Evolutionary conservation across 2,329 filamentous ascomycete species (phyloP).

Genomic region (Colletotrichum neosansevieriae): DNA sequence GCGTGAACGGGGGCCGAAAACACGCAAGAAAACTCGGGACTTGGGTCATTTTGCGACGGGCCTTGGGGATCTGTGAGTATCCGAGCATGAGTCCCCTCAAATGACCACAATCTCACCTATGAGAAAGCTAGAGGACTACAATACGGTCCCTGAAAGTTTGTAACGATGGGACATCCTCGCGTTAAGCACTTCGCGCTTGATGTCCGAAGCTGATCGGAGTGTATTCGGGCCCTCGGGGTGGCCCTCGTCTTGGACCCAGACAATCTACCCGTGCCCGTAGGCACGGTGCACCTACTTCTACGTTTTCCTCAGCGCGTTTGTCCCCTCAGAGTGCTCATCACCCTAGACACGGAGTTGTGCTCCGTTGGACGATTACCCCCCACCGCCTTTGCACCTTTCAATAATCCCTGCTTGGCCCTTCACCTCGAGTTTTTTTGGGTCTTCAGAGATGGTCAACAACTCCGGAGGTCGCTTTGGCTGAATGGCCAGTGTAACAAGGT

Average conservation of each 20-base stretch:
- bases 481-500: constrained; percentile 4
- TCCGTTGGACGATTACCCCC: neutral
- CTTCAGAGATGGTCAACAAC: neutral
- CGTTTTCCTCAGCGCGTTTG: neutral
- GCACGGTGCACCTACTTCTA: neutral
- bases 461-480: neutral
- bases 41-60: constrained; percentile 25
- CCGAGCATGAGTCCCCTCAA: constrained; percentile 28
- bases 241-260: neutral
- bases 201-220: constrained; percentile 7
- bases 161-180: no score
- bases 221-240: neutral
- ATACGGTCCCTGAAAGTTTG: no score
- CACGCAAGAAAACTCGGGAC: constrained; percentile 18
- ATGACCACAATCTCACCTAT: constrained; percentile 25
- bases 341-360: no score
- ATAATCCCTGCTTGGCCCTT: neutral
- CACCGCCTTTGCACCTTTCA: neutral
- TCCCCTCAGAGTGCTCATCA: neutral
- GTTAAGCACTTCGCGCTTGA: neutral
- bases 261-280: neutral
- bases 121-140: neutral
- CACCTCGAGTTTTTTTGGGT: neutral
- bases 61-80: constrained; percentile 29
- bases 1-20: constrained; percentile 29